Conservation (phyloP, 1,284 basidiomycete genomes). For the Lignosus rhinocerotis region DNA sequence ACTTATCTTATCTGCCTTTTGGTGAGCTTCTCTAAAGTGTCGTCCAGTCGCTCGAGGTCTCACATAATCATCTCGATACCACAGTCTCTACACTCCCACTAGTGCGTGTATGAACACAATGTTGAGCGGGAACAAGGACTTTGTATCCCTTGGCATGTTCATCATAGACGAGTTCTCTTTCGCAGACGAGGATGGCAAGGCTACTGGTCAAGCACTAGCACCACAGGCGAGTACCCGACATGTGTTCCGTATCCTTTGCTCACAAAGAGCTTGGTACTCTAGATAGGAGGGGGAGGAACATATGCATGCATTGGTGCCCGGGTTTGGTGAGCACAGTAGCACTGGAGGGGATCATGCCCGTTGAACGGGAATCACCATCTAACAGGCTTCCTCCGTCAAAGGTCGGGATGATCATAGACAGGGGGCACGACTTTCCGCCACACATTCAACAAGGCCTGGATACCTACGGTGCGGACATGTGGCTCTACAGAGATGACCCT, state of each 20-base stretch:
- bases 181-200: constrained; percentile 53
- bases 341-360: constrained; percentile 1
- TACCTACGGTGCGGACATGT: constrained; percentile 75
- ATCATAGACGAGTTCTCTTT: constrained; percentile 84
- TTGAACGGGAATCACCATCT: neutral
- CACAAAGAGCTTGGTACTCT: neutral
- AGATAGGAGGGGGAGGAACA: constrained; percentile 92
- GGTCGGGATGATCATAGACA: constrained; percentile 84
- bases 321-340: constrained; percentile 57
- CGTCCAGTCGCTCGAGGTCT: no score
- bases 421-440: constrained; percentile 76
- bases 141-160: constrained; percentile 83
- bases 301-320: constrained; percentile 79
- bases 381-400: constrained; percentile 60
- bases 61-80: no score
- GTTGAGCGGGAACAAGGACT: constrained; percentile 26
- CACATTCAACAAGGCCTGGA: constrained; percentile 59
- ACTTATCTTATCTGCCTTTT: constrained; percentile 15
- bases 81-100: no score
- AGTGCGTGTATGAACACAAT: neutral
- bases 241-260: neutral
- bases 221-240: constrained; percentile 47
- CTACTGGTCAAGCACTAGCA: constrained; percentile 44
- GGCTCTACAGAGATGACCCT: constrained; percentile 69
- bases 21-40: no score